A percentile compares a stretch with the other conserved stretches of the same genome.
Evolutionary conservation across 2,329 filamentous ascomycete species (phyloP).

Genomic region (Juglanconis juglandina): DNA sequence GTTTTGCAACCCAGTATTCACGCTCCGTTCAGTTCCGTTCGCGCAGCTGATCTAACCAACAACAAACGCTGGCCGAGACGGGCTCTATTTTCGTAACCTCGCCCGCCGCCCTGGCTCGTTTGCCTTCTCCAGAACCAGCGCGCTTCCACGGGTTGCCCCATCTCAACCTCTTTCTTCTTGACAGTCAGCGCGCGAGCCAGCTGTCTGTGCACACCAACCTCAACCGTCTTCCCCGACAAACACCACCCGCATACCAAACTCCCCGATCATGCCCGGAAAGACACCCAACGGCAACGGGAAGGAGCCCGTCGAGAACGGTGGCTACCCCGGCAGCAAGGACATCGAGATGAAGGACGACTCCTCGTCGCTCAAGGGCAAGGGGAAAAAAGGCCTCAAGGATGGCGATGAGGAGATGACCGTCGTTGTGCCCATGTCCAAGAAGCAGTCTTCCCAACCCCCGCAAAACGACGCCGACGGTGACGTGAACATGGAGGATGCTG

Average conservation of each 20-base stretch:
- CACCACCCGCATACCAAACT: neutral
- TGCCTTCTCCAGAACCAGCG: constrained; percentile 1
- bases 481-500: constrained; percentile 64
- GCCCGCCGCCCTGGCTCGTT: constrained; percentile 9
- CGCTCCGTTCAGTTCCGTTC: constrained; percentile 7
- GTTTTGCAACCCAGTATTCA: neutral
- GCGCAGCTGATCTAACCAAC: constrained; percentile 14
- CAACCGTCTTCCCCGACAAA: constrained; percentile 8
- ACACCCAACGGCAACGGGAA: constrained; percentile 70
- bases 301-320: constrained; percentile 65
- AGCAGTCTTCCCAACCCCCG: constrained; percentile 53
- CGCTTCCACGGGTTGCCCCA: neutral
- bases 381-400: constrained; percentile 62
- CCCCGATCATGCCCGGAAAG: constrained; percentile 63
- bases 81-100: constrained; percentile 1
- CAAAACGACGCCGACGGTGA: constrained; percentile 65
- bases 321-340: constrained; percentile 62
- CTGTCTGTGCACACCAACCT: constrained; percentile 6
- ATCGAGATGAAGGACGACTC: constrained; percentile 62
- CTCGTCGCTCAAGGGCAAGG: constrained; percentile 58
- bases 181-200: constrained; percentile 16
- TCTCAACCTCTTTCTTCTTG: neutral
- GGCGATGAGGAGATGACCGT: constrained; percentile 78
- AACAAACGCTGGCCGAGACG: constrained; percentile 10
- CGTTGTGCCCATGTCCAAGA: constrained; percentile 72